Percentiles rank a stretch among this genome's conserved stretches.
phyloP scores from a whole-genome alignment of 768 basidiomycete genomes.

The Suillus plorans region DNA sequence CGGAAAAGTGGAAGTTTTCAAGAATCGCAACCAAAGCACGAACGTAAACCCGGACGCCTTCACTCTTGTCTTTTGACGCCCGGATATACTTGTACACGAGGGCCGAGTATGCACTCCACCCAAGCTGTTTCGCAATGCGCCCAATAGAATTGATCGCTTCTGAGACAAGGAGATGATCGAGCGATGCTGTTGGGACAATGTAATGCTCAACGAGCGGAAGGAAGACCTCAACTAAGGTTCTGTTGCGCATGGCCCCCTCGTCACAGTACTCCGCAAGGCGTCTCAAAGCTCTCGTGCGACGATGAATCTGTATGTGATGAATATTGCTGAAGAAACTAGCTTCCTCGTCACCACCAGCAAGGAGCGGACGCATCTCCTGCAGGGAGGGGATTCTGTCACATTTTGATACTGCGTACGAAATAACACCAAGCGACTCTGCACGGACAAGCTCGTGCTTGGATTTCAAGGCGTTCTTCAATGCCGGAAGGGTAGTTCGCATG shows the following conservation, averaged over 20 bases:
- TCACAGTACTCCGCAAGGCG: constrained; percentile 79
- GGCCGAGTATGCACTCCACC: constrained; percentile 82
- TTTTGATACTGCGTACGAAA: constrained; percentile 70
- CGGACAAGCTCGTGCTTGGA: constrained; percentile 87
- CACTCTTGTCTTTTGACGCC: constrained; percentile 63
- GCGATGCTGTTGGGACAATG: constrained; percentile 55
- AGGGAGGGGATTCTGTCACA: constrained; percentile 59
- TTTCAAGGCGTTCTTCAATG: constrained; percentile 74
- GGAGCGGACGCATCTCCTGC: constrained; percentile 76
- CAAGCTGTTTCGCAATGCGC: constrained; percentile 69
- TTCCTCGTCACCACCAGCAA: constrained; percentile 89
- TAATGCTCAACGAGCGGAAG: constrained; percentile 86
- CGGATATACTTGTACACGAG: constrained; percentile 82
- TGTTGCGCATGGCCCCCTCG: constrained; percentile 62
- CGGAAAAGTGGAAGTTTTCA: constrained; percentile 89
- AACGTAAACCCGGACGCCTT: constrained; percentile 77
- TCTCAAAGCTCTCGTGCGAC: constrained; percentile 82
- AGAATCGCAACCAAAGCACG: constrained; percentile 81
- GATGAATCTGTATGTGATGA: constrained; percentile 88
- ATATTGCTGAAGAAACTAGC: constrained; percentile 98
- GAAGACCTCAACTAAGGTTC: constrained; percentile 77
- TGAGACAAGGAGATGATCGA: constrained; percentile 86
- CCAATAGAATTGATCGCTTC: constrained; percentile 85
- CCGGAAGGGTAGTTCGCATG: constrained; percentile 66
- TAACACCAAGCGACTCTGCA: constrained; percentile 74